Evolutionary conservation across 805 yeast species (phyloP).

Genomic region (Saturnispora ahearnii): DNA sequence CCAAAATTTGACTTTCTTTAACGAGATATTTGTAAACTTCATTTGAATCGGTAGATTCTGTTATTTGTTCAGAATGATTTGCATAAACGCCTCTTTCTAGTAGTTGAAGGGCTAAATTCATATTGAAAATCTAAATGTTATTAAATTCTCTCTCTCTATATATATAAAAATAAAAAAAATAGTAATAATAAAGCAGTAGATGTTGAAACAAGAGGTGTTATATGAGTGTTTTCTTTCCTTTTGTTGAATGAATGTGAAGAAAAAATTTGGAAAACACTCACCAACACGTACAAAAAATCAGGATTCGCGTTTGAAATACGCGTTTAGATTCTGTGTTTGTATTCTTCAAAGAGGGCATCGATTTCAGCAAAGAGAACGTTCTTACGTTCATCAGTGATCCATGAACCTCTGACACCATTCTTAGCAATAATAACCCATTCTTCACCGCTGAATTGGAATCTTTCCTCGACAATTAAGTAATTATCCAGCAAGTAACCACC

Average conservation of each 20-base stretch:
- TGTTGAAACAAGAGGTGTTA: neutral
- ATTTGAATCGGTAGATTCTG: neutral
- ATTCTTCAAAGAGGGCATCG: conserved; percentile 31
- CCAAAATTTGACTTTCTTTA: neutral
- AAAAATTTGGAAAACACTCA: neutral
- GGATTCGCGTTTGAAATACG: neutral
- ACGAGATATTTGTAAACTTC: conserved; percentile 3
- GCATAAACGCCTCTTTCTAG: conserved; percentile 2
- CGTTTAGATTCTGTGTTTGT: conserved; percentile 12
- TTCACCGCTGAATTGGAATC: conserved; percentile 50
- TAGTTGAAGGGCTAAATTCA: conserved; percentile 3
- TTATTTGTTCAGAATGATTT: neutral
- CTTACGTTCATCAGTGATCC: conserved; percentile 55
- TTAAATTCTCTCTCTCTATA: neutral
- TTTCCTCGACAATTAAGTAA: conserved; percentile 54
- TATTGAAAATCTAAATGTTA: neutral
- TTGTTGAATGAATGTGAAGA: neutral
- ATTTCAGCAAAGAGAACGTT: conserved; percentile 35
- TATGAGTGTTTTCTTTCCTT: neutral
- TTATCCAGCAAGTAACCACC: conserved; percentile 80
- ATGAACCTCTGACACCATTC: conserved; percentile 63
- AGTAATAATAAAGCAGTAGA: neutral
- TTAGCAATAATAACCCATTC: conserved; percentile 59
- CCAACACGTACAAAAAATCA: neutral
- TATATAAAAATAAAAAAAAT: neutral